A percentile compares a stretch with the other conserved stretches of the same genome.
Evolutionary conservation across 495 filamentous ascomycete species (phyloP).

Genomic region (Geopyxis carbonaria): DNA sequence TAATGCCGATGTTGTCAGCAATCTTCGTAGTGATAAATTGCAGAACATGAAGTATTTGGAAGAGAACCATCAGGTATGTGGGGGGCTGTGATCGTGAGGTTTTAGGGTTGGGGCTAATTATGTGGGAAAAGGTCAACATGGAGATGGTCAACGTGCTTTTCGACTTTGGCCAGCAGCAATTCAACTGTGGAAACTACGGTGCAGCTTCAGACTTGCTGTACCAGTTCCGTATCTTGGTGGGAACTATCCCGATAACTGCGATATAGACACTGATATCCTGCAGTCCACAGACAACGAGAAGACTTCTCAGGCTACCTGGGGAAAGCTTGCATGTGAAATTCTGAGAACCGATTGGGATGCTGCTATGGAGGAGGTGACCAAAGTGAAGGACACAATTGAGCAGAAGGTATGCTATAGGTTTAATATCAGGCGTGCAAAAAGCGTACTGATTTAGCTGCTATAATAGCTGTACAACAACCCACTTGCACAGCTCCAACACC

Average conservation of each 20-base stretch:
- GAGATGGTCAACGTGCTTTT: slow-evolving; percentile 91
- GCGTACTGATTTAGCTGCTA: slow-evolving; percentile 2
- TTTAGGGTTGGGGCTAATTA: slow-evolving; percentile 12
- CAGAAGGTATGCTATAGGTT: slow-evolving; percentile 20
- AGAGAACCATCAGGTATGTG: slow-evolving; percentile 65
- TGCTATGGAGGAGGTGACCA: slow-evolving; percentile 88
- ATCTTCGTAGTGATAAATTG: slow-evolving; percentile 84
- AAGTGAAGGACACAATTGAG: slow-evolving; percentile 86
- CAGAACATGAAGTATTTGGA: slow-evolving; percentile 93
- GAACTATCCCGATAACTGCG: not conserved
- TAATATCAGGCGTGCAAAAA: not conserved
- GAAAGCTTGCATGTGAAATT: slow-evolving; percentile 87
- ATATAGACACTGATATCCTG: slow-evolving; percentile 14
- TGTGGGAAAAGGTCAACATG: slow-evolving; percentile 45
- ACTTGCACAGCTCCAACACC: slow-evolving; percentile 79
- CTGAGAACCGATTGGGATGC: slow-evolving; percentile 82
- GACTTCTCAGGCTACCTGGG: slow-evolving; percentile 86
- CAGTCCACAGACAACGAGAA: slow-evolving; percentile 90
- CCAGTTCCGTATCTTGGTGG: slow-evolving; percentile 73
- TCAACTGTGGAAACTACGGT: slow-evolving; percentile 82
- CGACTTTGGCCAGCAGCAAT: slow-evolving; percentile 89
- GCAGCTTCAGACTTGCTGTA: slow-evolving; percentile 79
- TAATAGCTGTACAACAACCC: slow-evolving; percentile 87
- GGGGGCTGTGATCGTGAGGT: not conserved
- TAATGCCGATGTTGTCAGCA: slow-evolving; percentile 70